Evolutionary conservation across 139 green algal genomes (phyloP).

Genomic region (Tetraselmis chui): DNA sequence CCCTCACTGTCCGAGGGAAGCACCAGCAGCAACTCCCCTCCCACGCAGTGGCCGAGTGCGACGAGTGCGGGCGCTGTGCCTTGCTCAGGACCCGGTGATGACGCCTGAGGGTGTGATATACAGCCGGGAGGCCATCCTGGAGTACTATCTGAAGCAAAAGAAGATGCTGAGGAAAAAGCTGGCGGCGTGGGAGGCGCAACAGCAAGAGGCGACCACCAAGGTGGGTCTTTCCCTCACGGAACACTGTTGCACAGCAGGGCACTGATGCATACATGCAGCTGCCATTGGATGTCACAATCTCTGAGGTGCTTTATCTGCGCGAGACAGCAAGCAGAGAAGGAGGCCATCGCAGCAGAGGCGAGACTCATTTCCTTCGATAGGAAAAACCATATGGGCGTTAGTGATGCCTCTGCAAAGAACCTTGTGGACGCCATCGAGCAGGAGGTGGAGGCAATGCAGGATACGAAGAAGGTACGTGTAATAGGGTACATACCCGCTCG

Average conservation of each 20-base stretch:
- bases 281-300: no score
- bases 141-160: conserved; percentile 81
- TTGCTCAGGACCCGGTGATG: conserved; percentile 68
- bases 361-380: conserved; percentile 78
- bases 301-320: no score
- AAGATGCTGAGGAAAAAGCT: conserved; percentile 75
- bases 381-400: conserved; percentile 73
- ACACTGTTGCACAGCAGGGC: no score
- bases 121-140: conserved; percentile 76
- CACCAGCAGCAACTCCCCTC: no score
- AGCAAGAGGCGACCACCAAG: conserved; percentile 31
- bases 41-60: no score
- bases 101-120: conserved; percentile 76
- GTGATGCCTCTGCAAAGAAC: conserved; percentile 22
- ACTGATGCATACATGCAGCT: no score
- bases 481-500: no score
- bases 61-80: no score
- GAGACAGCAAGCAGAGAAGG: conserved; percentile 49
- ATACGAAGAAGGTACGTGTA: not conserved
- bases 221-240: no score
- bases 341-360: conserved; percentile 49
- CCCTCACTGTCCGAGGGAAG: no score
- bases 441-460: conserved; percentile 2
- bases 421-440: conserved; percentile 17
- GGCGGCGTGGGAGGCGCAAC: conserved; percentile 62